phyloP scores from a whole-genome alignment of 2,329 filamentous ascomycete species.

The Ramichloridium luteum region DNA sequence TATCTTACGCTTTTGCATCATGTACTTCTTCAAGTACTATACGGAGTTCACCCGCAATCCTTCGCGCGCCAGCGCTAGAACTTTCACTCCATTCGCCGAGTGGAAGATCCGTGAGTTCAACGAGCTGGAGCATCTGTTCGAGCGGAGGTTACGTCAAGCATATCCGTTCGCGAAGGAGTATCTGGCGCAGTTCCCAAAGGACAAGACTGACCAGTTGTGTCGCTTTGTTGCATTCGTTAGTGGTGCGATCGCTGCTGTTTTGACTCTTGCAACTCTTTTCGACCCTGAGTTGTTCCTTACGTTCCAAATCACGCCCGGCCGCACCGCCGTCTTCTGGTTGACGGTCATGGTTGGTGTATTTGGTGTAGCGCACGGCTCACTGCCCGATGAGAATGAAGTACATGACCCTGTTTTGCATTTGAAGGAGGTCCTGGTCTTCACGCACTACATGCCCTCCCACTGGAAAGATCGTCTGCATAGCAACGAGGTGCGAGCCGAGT shows the following conservation, averaged over 20 bases:
- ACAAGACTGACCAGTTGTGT: slow-evolving; percentile 76
- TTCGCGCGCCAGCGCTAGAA: slow-evolving; percentile 69
- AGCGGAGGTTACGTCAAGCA: slow-evolving; percentile 83
- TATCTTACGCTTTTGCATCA: slow-evolving; percentile 71
- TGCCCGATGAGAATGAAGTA: slow-evolving; percentile 73
- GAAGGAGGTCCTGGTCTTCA: slow-evolving; percentile 80
- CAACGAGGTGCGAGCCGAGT: slow-evolving; percentile 84
- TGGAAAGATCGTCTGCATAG: slow-evolving; percentile 88
- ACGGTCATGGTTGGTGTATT: slow-evolving; percentile 72
- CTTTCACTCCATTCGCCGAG: slow-evolving; percentile 85
- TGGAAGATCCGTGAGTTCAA: slow-evolving; percentile 99
- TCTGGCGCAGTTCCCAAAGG: slow-evolving; percentile 90
- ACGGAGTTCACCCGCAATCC: slow-evolving; percentile 96
- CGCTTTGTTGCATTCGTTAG: slow-evolving; percentile 78
- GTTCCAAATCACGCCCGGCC: slow-evolving; percentile 81
- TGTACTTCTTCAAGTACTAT: slow-evolving; percentile 92
- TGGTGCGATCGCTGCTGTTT: slow-evolving; percentile 73
- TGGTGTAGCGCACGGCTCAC: slow-evolving; percentile 67
- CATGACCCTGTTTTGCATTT: slow-evolving; percentile 88
- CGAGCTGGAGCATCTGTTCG: slow-evolving; percentile 83
- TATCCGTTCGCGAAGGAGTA: slow-evolving; percentile 87
- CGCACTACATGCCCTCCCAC: slow-evolving; percentile 77
- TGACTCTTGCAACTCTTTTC: slow-evolving; percentile 71
- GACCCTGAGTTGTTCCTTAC: slow-evolving; percentile 83
- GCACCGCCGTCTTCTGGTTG: slow-evolving; percentile 83